Evolutionary conservation across 208 protist species (phyloP).

Genomic region (Acanthamoeba divionensis): DNA sequence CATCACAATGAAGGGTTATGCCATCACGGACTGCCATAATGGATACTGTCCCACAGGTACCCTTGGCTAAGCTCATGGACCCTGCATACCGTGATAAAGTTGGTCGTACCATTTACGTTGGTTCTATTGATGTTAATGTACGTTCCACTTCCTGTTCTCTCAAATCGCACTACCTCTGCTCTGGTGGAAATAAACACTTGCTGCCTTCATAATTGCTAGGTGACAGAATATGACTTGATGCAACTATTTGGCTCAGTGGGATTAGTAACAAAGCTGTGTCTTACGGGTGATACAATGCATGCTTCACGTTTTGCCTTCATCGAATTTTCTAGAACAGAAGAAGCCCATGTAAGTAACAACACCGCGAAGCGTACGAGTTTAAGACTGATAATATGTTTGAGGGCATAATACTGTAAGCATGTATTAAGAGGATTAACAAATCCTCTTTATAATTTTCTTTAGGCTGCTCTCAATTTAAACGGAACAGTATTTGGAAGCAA

Average conservation of each 20-base stretch:
- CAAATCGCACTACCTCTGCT: neutral
- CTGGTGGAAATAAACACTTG: neutral
- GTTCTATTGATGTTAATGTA: neutral
- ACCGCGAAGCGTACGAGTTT: neutral
- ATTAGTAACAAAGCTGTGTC: conserved; percentile 5
- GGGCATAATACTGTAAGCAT: too few relatives aligned
- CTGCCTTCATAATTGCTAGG: too few relatives aligned
- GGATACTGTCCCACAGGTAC: neutral
- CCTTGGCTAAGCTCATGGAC: neutral
- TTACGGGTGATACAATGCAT: conserved; percentile 12
- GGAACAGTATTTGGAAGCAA: neutral
- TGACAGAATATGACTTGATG: neutral
- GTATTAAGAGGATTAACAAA: too few relatives aligned
- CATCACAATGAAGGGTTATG: neutral
- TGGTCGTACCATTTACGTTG: conserved; percentile 24
- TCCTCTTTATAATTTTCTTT: too few relatives aligned
- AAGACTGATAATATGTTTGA: too few relatives aligned
- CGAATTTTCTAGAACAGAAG: neutral
- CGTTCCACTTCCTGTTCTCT: neutral
- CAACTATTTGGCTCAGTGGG: neutral
- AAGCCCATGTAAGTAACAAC: neutral
- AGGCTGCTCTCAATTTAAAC: neutral
- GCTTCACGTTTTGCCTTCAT: conserved; percentile 35
- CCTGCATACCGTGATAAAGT: conserved; percentile 10
- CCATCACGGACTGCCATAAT: conserved; percentile 36